A percentile compares a stretch with the other conserved stretches of the same genome.
These are phyloP conservation scores for Kockovaella imperatae DNA, from an alignment of 768 basidiomycete species.

Conservation along the genomic window DNA sequence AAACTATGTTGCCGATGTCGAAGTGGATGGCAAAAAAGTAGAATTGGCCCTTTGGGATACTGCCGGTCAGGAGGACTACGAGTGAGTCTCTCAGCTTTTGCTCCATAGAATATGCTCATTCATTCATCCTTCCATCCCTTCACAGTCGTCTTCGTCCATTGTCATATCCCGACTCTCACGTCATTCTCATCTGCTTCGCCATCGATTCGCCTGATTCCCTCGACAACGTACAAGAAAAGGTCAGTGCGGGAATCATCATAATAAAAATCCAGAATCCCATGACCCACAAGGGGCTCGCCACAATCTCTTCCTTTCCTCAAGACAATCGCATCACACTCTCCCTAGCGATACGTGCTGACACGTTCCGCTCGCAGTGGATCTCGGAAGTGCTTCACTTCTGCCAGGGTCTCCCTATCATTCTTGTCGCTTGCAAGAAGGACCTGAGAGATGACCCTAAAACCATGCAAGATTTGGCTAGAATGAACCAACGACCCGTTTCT, in stretches of 20 bases:
- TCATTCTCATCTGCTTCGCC: slow-evolving; percentile 98
- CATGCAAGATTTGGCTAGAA: slow-evolving; percentile 88
- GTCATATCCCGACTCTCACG: slow-evolving; percentile 98
- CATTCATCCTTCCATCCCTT: not conserved
- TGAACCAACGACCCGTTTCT: slow-evolving; percentile 78
- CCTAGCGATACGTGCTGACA: not conserved
- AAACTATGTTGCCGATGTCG: slow-evolving; percentile 98
- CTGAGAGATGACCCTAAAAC: slow-evolving; percentile 86
- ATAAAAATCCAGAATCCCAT: not conserved
- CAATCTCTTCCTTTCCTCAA: not conserved
- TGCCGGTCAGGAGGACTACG: slow-evolving; percentile 98
- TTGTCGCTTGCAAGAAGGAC: slow-evolving; percentile 99
- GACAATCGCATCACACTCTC: not conserved
- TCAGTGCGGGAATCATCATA: slow-evolving; percentile 44
- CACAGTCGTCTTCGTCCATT: slow-evolving; percentile 77
- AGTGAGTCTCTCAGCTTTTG: slow-evolving; percentile 42
- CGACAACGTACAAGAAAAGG: slow-evolving; percentile 99
- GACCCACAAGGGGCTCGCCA: not conserved
- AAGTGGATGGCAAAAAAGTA: slow-evolving; percentile 96
- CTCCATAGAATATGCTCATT: not conserved
- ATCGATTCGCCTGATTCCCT: slow-evolving; percentile 96
- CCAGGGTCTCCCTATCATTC: slow-evolving; percentile 83
- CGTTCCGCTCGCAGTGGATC: slow-evolving; percentile 65
- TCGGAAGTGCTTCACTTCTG: slow-evolving; percentile 98
- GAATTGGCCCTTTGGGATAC: slow-evolving; percentile 99